Evolutionary conservation across 2,329 filamentous ascomycete genomes (phyloP).

Genomic region (Peltaster fructicola): DNA sequence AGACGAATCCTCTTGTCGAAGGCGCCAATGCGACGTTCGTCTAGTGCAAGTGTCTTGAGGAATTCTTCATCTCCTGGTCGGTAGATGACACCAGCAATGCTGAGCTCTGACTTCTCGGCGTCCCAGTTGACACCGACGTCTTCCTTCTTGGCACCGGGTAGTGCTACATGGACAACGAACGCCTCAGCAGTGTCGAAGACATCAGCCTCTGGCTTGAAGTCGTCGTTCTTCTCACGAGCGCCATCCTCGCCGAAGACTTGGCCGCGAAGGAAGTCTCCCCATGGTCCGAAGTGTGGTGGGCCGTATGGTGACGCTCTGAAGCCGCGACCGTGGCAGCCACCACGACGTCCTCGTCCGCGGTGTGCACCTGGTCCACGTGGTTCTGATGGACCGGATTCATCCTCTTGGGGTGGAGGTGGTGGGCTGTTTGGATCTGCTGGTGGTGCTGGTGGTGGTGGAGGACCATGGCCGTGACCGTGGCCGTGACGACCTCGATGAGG

Average conservation of each 20-base stretch:
- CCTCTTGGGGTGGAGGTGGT: constrained; percentile 7
- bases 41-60: constrained; percentile 42
- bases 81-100: constrained; percentile 54
- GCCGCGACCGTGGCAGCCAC: constrained; percentile 7
- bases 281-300: constrained; percentile 3
- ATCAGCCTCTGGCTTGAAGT: constrained; percentile 51
- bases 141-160: constrained; percentile 64
- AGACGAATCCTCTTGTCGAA: constrained; percentile 57
- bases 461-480: constrained; percentile 9
- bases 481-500: constrained; percentile 12
- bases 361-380: constrained; percentile 10
- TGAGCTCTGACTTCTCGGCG: constrained; percentile 45
- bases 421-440: constrained; percentile 8
- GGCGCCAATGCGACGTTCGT: constrained; percentile 54
- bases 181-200: constrained; percentile 50
- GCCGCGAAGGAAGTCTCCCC: constrained; percentile 5
- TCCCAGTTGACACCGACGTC: constrained; percentile 66
- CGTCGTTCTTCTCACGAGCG: constrained; percentile 25
- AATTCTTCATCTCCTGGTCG: constrained; percentile 55
- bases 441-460: constrained; percentile 12
- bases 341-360: constrained; percentile 12
- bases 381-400: constrained; percentile 10
- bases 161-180: constrained; percentile 53
- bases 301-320: constrained; percentile 10
- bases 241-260: constrained; percentile 5